These are phyloP conservation scores for Ophiosphaerella narmari DNA, from an alignment of 2,329 filamentous ascomycete species.

Conservation along the genomic window DNA sequence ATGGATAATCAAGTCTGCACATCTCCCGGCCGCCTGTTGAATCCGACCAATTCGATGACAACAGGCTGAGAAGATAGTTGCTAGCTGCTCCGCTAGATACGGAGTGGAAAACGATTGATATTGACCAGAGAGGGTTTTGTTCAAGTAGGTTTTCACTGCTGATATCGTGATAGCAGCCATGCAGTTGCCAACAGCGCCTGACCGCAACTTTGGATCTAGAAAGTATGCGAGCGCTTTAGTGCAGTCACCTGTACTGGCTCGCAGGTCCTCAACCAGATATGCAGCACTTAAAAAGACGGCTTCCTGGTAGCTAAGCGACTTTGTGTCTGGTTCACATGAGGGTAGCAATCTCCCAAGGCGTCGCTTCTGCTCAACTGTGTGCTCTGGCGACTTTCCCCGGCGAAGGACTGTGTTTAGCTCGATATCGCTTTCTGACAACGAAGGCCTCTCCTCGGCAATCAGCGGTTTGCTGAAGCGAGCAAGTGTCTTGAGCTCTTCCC, in stretches of 20 bases:
- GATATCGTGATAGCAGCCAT: conserved; percentile 67
- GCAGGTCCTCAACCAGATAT: conserved; percentile 84
- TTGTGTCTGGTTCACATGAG: conserved; percentile 76
- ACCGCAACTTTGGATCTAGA: conserved; percentile 80
- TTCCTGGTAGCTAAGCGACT: conserved; percentile 82
- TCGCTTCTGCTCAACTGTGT: conserved; percentile 80
- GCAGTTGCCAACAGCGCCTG: conserved; percentile 63
- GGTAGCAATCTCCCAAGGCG: conserved; percentile 75
- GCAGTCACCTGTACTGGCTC: conserved; percentile 85
- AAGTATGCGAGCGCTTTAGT: conserved; percentile 91
- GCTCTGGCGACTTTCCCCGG: conserved; percentile 79
- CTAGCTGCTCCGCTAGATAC: conserved; percentile 86
- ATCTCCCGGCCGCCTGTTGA: conserved; percentile 81
- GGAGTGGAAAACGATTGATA: conserved; percentile 85
- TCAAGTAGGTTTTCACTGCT: conserved; percentile 79
- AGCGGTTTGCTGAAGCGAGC: conserved; percentile 86
- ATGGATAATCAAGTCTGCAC: conserved; percentile 82
- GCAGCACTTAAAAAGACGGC: conserved; percentile 90
- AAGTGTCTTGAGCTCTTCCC: conserved; percentile 78
- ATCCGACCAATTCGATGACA: conserved; percentile 93
- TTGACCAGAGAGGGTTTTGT: conserved; percentile 71
- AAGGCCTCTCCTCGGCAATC: conserved; percentile 84
- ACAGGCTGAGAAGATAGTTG: conserved; percentile 81
- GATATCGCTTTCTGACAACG: conserved; percentile 92
- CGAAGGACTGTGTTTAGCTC: conserved; percentile 93